Evolutionary conservation across 495 filamentous ascomycete species (phyloP).

Genomic region (Viridothelium virens): DNA sequence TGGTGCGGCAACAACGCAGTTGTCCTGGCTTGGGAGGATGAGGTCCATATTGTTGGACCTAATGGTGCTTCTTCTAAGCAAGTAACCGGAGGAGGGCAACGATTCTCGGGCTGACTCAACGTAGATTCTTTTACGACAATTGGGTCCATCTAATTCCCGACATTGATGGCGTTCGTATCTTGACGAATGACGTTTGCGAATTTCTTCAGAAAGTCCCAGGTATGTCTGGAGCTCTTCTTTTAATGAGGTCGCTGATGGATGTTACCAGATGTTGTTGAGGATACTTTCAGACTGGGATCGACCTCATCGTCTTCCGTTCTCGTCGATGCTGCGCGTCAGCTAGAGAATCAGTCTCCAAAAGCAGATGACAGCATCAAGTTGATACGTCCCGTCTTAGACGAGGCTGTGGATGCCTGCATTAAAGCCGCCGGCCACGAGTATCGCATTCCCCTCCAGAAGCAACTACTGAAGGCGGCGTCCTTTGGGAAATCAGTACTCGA

Average conservation of each 20-base stretch:
- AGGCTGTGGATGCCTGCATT: slow-evolving; percentile 87
- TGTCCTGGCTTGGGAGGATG: slow-evolving; percentile 93
- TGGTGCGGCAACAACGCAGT: slow-evolving; percentile 98
- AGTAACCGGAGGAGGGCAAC: slow-evolving; percentile 14
- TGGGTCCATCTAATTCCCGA: slow-evolving; percentile 84
- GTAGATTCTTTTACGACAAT: slow-evolving; percentile 79
- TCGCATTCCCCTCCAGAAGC: slow-evolving; percentile 84
- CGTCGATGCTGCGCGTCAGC: slow-evolving; percentile 81
- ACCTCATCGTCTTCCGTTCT: slow-evolving; percentile 81
- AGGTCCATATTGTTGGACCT: slow-evolving; percentile 89
- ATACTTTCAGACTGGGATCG: slow-evolving; percentile 81
- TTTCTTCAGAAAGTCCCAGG: slow-evolving; percentile 86
- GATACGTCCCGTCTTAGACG: slow-evolving; percentile 74
- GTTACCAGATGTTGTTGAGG: slow-evolving; percentile 61
- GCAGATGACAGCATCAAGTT: slow-evolving; percentile 96
- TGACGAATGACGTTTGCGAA: slow-evolving; percentile 89
- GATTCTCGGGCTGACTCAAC: slow-evolving; percentile 18
- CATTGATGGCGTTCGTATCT: slow-evolving; percentile 75
- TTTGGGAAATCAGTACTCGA: slow-evolving; percentile 96
- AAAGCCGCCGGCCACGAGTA: slow-evolving; percentile 89
- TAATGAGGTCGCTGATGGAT: slow-evolving; percentile 14
- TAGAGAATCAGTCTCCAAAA: slow-evolving; percentile 90
- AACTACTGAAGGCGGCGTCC: slow-evolving; percentile 85
- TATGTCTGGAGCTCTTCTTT: slow-evolving; percentile 23
- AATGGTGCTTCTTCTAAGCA: slow-evolving; percentile 65